Conservation (phyloP, 768 basidiomycete genomes). For the Gloeophyllum trabeum region DNA sequence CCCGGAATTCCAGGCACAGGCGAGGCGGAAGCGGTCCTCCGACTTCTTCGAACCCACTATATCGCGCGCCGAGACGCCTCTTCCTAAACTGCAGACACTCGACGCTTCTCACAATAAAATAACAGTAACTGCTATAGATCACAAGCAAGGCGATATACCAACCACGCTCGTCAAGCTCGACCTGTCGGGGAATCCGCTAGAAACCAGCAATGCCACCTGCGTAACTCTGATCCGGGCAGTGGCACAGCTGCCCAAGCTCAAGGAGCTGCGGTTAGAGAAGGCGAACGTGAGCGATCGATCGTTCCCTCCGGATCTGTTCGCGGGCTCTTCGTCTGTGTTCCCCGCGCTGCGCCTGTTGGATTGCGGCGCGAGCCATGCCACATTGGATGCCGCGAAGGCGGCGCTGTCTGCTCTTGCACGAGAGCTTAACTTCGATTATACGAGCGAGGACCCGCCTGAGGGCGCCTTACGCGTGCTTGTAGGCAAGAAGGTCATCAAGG, state of each 20-base stretch:
- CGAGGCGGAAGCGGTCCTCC: slow-evolving; percentile 23
- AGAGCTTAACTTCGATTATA: slow-evolving; percentile 41
- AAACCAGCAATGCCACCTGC: slow-evolving; percentile 15
- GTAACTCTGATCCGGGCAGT: slow-evolving; percentile 34
- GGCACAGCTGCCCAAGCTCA: slow-evolving; percentile 36
- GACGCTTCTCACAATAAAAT: slow-evolving; percentile 63
- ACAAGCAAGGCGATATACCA: slow-evolving; percentile 32
- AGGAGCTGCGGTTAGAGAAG: slow-evolving; percentile 43
- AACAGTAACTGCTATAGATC: slow-evolving; percentile 40
- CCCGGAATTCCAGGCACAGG: slow-evolving; percentile 8
- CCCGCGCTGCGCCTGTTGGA: slow-evolving; percentile 46
- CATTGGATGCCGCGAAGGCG: slow-evolving; percentile 27
- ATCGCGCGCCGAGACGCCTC: slow-evolving; percentile 46
- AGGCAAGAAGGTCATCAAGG: slow-evolving; percentile 62
- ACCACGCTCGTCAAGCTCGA: slow-evolving; percentile 43
- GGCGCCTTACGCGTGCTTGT: slow-evolving; percentile 47
- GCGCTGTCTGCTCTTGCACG: slow-evolving; percentile 38
- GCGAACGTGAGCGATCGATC: slow-evolving; percentile 52
- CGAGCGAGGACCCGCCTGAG: slow-evolving; percentile 38
- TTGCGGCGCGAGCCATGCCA: slow-evolving; percentile 54
- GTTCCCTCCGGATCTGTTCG: slow-evolving; percentile 27
- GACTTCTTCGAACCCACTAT: slow-evolving; percentile 58
- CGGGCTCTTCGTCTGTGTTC: slow-evolving; percentile 27
- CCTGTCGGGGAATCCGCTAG: slow-evolving; percentile 57
- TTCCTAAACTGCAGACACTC: slow-evolving; percentile 55